A percentile compares a stretch with the other conserved stretches of the same genome.
These are phyloP conservation scores for Pyrus betulifolia DNA, from an alignment of 306 rosid species.

Conservation along the genomic window DNA sequence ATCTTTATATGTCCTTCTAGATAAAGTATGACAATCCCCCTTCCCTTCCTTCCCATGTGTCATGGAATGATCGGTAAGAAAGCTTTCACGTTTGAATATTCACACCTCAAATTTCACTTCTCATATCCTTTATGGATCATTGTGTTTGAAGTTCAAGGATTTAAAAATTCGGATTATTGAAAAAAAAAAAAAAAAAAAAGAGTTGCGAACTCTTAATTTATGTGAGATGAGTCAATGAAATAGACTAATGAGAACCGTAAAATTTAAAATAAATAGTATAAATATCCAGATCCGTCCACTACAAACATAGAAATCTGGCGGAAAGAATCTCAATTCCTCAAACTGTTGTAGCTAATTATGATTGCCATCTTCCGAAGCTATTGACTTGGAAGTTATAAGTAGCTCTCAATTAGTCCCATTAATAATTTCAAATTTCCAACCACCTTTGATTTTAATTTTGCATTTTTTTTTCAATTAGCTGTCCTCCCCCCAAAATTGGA, in stretches of 20 bases:
- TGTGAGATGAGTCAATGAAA: accelerated
- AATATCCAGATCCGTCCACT: too few relatives aligned
- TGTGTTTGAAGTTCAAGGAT: too few relatives aligned
- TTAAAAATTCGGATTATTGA: too few relatives aligned
- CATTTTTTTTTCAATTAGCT: neutral
- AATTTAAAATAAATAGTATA: too few relatives aligned
- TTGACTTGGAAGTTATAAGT: neutral
- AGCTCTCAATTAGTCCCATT: neutral
- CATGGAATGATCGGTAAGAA: neutral
- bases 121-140: neutral
- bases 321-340: neutral
- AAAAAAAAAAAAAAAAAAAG: too few relatives aligned
- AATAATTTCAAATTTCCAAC: neutral
- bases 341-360: neutral
- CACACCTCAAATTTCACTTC: neutral
- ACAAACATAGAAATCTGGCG: too few relatives aligned
- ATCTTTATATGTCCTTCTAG: neutral
- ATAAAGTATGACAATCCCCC: neutral
- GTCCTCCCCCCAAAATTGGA: neutral
- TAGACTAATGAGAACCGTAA: too few relatives aligned
- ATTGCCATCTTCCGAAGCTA: neutral
- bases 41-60: neutral
- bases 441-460: neutral
- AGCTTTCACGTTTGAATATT: neutral
- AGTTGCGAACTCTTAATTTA: too few relatives aligned